Evolutionary conservation across 2,329 filamentous ascomycete genomes (phyloP).

Genomic region (Exophiala calicioides): DNA sequence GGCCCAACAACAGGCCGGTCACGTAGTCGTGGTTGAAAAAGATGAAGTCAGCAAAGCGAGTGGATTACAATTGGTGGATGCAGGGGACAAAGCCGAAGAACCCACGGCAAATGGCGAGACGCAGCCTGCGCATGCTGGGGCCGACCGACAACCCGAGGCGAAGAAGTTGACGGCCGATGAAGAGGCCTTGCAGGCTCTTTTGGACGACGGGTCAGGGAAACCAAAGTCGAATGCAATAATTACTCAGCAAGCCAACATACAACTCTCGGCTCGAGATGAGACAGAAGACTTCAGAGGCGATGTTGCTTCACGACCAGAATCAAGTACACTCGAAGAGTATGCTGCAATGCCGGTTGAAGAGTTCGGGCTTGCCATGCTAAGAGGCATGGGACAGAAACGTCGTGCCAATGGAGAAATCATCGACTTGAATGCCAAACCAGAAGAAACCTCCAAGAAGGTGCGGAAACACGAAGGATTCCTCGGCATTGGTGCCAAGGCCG

Average conservation of each 20-base stretch:
- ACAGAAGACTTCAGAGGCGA: constrained; percentile 69
- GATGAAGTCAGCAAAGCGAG: constrained; percentile 55
- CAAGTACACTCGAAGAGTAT: constrained; percentile 79
- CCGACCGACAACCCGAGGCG: constrained; percentile 13
- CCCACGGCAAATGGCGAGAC: constrained; percentile 1
- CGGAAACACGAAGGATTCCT: constrained; percentile 73
- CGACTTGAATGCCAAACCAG: constrained; percentile 42
- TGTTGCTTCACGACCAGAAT: constrained; percentile 70
- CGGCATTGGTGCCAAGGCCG: constrained; percentile 83
- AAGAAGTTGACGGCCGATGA: constrained; percentile 50
- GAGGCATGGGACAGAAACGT: constrained; percentile 93
- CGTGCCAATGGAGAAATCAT: constrained; percentile 55
- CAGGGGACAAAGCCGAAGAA: constrained; percentile 32
- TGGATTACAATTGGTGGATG: constrained; percentile 55
- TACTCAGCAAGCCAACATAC: constrained; percentile 36
- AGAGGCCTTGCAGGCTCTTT: constrained; percentile 65
- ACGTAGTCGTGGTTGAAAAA: constrained; percentile 46
- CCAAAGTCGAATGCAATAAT: constrained; percentile 57
- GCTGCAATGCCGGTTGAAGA: constrained; percentile 88
- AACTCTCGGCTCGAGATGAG: constrained; percentile 38
- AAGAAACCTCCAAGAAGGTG: constrained; percentile 53
- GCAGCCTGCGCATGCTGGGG: neutral
- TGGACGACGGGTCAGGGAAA: constrained; percentile 55
- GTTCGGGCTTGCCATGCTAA: constrained; percentile 84
- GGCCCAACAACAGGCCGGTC: constrained; percentile 42